Percentiles rank a stretch among this genome's conserved stretches.
Evolutionary conservation across 345 rosid genomes (phyloP).

Genomic region (Sisymbrium altissimum): DNA sequence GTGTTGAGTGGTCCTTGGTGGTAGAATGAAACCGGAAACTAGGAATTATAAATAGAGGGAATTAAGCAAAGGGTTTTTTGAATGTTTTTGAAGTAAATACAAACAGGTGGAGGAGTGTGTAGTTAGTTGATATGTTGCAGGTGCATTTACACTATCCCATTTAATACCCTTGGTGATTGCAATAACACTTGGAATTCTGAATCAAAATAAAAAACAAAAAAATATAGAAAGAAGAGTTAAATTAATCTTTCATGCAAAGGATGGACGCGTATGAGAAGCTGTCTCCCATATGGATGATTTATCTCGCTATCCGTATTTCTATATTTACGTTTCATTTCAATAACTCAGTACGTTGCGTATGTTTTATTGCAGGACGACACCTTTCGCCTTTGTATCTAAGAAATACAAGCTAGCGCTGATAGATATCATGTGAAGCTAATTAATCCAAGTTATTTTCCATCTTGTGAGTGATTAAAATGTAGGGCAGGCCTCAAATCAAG

Average conservation of each 20-base stretch:
- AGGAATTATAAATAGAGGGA: constrained; percentile 29
- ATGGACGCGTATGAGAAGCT: constrained; percentile 30
- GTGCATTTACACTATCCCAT: constrained; percentile 52
- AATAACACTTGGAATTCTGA: constrained; percentile 22
- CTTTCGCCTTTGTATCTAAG: constrained; percentile 14
- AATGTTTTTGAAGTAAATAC: constrained; percentile 48
- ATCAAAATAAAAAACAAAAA: not conserved
- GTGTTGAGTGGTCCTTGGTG: constrained; percentile 16
- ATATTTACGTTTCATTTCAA: constrained; percentile 8
- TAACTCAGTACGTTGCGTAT: constrained; percentile 6
- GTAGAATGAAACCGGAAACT: not conserved
- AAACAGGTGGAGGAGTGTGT: constrained; percentile 57
- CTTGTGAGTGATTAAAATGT: not conserved
- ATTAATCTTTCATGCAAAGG: constrained; percentile 18
- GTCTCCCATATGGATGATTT: constrained; percentile 21
- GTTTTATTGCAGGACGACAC: constrained; percentile 17
- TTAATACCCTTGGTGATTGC: constrained; percentile 26
- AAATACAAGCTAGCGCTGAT: not conserved
- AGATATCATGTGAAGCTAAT: constrained; percentile 8
- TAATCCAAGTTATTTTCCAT: constrained; percentile 7
- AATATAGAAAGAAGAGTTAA: not conserved
- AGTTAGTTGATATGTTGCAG: constrained; percentile 76
- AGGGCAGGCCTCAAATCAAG: constrained; percentile 9
- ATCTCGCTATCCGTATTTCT: constrained; percentile 16
- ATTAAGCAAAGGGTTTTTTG: constrained; percentile 19